phyloP scores from a whole-genome alignment of 306 rosid species.

The Casuarina glauca region DNA sequence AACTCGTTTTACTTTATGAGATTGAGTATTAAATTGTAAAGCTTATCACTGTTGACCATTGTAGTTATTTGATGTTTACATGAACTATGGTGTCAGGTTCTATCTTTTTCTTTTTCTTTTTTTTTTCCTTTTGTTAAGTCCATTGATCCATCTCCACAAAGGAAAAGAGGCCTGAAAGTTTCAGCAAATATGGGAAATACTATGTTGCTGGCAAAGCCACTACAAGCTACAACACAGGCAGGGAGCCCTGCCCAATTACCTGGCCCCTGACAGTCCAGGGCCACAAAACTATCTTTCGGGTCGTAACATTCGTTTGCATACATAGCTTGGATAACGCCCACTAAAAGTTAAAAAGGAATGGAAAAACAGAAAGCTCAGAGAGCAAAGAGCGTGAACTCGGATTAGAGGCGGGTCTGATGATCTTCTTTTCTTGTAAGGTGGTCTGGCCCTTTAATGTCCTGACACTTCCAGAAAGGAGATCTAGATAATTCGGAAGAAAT shows the following conservation, averaged over 20 bases:
- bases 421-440: too few relatives aligned
- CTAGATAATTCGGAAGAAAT: too few relatives aligned
- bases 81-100: slow-evolving; percentile 28
- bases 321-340: too few relatives aligned
- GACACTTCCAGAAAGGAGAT: too few relatives aligned
- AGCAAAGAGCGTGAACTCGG: too few relatives aligned
- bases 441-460: too few relatives aligned
- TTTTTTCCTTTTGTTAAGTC: background rate
- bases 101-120: slow-evolving; percentile 13
- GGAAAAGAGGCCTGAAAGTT: background rate
- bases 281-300: too few relatives aligned
- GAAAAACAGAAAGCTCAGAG: too few relatives aligned
- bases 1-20: slow-evolving; percentile 33
- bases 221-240: background rate
- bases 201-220: background rate
- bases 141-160: background rate
- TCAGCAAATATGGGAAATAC: background rate
- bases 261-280: background rate
- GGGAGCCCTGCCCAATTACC: background rate
- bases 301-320: too few relatives aligned
- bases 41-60: slow-evolving; percentile 35
- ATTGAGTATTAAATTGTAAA: slow-evolving; percentile 33
- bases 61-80: slow-evolving; percentile 33
- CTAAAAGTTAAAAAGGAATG: too few relatives aligned
- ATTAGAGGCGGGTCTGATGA: too few relatives aligned